Evolutionary conservation across 805 yeast genomes (phyloP), one percentile per base, ranked within the genome.

Genomic region (Brettanomyces naardenensis): DNA sequence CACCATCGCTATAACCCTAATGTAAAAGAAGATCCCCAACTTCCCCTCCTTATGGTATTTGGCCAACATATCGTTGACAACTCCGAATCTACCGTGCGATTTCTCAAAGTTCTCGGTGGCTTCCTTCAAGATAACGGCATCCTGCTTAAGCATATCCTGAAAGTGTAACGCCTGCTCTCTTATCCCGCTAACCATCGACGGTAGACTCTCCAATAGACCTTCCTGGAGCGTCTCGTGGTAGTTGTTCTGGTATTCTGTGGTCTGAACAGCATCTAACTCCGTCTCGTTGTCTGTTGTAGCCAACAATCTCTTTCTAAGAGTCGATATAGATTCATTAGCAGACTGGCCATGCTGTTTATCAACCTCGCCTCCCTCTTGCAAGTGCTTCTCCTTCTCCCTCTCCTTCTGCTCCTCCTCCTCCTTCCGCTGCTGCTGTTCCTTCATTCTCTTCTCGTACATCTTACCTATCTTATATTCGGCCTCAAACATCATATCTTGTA

Each of bases 171-270:
- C 64, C 35, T 60, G 59, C 13, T 48, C 46, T 26, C 51, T 57
- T 4, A 59, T 40, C 3, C 58, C 47, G 1, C 49, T 27, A 1
- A 59, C 62, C 54, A 59, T 53, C 1, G 51, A 44, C 2, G 62
- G 58, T 7, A 60, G 42, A 3, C 59, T 46, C n/a, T 53, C 56
- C 4, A 60, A 40, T 13, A 58, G 38, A 11, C 58, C 63, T 28
- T 56, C 47, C 38, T 60, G 65, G 29, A 59, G 41, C 2, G 52
- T 44, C 31, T 60, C 64, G 40, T 58, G 62, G 29, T 57, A 49
- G 17, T 44, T 41, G 31, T 58, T 60, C 26, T 55, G 53, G 10
- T 40, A 35, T 28, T 56, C 56, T 1, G 43, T 37, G 1, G 52
- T 28, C 25, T 46, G 46, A 4, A 54, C 33, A 5, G 51, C 34